Conservation (phyloP, 2,329 filamentous ascomycete species). For the Aspergillus costaricaensis region DNA sequence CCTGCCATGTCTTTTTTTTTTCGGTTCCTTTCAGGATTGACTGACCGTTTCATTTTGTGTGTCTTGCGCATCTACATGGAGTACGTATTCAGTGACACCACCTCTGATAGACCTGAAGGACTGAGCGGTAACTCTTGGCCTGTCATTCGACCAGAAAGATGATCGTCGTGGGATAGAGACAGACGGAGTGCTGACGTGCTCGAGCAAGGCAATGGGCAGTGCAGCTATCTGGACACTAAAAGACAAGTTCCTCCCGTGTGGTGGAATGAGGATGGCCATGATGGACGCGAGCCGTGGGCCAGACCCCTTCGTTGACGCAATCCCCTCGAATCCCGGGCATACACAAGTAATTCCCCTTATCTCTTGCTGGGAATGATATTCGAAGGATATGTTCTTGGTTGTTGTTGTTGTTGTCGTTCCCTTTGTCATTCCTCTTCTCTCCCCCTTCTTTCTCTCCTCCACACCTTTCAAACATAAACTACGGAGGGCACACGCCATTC, state of each 20-base stretch:
- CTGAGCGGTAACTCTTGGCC: neutral
- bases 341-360: too few species aligned
- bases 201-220: neutral
- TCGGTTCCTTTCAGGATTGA: neutral
- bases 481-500: too few species aligned
- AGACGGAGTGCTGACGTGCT: slow-evolving; percentile 1
- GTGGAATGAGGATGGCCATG: neutral
- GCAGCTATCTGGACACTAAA: neutral
- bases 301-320: slow-evolving; percentile 24
- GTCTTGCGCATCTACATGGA: too few species aligned
- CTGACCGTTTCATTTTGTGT: too few species aligned
- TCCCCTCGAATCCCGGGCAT: slow-evolving; percentile 1
- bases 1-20: neutral
- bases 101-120: neutral
- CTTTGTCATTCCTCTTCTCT: neutral
- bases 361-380: too few species aligned
- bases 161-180: neutral
- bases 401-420: neutral
- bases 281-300: slow-evolving; percentile 12
- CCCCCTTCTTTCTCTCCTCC: neutral
- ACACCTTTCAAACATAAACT: neutral
- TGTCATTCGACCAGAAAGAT: neutral
- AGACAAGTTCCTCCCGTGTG: neutral
- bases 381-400: neutral
- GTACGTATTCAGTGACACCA: too few species aligned